Evolutionary conservation across 140 eudicot genomes (phyloP).

Genomic region (Bidens hawaiensis): DNA sequence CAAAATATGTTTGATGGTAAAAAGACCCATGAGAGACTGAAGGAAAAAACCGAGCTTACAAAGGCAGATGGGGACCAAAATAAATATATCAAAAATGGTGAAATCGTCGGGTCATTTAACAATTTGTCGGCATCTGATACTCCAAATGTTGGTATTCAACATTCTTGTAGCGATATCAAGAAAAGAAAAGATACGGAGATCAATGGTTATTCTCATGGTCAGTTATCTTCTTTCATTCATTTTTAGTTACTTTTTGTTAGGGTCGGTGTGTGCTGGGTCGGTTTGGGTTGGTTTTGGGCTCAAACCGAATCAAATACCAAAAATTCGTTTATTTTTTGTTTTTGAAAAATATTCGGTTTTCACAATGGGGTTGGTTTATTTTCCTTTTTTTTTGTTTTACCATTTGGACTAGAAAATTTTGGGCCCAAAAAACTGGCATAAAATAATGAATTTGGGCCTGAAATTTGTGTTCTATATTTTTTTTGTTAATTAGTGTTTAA

Average conservation of each 20-base stretch:
- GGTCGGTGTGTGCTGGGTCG: no score
- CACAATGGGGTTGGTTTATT: no score
- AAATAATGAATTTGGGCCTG: no score
- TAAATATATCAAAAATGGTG: neutral
- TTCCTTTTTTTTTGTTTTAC: no score
- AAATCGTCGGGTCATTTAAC: neutral
- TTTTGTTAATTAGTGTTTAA: no score
- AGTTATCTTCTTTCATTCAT: slow-evolving; percentile 24
- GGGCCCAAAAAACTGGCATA: no score
- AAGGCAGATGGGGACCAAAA: neutral
- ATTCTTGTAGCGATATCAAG: slow-evolving; percentile 3
- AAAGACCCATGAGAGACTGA: neutral
- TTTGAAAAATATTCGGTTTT: no score
- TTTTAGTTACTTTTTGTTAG: neutral
- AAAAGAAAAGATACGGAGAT: slow-evolving; percentile 57
- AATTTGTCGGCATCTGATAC: neutral
- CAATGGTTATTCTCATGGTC: slow-evolving; percentile 66
- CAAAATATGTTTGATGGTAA: neutral
- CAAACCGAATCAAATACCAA: no score
- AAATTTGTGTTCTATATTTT: no score
- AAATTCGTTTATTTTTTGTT: no score
- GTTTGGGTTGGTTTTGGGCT: no score
- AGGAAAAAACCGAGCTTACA: neutral
- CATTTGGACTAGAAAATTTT: no score
- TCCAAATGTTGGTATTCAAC: neutral